Evolutionary conservation across 345 rosid species (phyloP), one percentile per base, ranked within the genome.

Genomic region (Eucalyptus curtisii): DNA sequence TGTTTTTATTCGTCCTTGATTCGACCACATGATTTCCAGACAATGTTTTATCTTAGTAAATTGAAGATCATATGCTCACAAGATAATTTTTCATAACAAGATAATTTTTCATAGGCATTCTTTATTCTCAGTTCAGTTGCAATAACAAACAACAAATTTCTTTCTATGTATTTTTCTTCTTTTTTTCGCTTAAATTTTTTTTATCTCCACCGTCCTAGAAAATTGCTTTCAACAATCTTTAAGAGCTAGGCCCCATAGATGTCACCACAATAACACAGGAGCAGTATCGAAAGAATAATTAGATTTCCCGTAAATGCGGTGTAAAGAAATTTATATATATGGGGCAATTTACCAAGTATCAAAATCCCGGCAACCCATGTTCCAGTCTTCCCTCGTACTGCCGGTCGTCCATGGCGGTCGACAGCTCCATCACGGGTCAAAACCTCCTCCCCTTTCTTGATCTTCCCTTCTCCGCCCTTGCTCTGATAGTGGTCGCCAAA

Each of bases 311-410:
- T 40, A 20, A 16, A 45, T 22, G n/a, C 12, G 0, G 49, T 10
- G 44, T 6, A 37, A 37, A 19, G 1, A 30, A 37, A 16, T 19
- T 40, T 25, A 53, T 49, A 22, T 47, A 3, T 53, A 17, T 37
- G 45, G 17, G 57, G 30, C 25, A 40, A 48, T 87, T 87, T 93
- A 98, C 99, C 96, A 9, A 98, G 95, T 45, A 98, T 92, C 90
- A 98, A 94, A 86, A 90, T 92, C 47, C 97, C 99, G 33, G 98
- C 93, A 84, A 92, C 88, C 99, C 99, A 98, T n/a, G 93, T 92
- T 64, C 99, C 99, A 27, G 99, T 92, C 90, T 87, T 96, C 3
- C 91, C 88, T 89, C 93, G 90, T 85, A 95, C 89, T 27, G 99
- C 99, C 6, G 98, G 96, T 33, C 90, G 92, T 17, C 98, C 98